These are phyloP conservation scores for Lipomyces sp. DNA, from an alignment of 805 yeast genomes.

Conservation along the genomic window DNA sequence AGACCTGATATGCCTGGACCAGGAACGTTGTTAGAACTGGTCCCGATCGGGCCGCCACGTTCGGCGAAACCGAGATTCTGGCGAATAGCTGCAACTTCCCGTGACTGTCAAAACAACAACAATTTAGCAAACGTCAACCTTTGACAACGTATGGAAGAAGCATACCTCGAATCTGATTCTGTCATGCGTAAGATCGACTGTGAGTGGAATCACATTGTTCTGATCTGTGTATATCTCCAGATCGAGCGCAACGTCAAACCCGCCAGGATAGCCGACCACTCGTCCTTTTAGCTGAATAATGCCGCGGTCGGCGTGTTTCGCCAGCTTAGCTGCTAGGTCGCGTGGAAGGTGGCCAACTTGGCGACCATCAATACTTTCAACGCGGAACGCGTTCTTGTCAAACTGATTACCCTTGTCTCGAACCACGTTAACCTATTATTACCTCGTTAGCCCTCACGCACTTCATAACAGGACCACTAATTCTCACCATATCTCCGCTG, in stretches of 20 bases:
- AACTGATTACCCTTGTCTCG: conserved; percentile 11
- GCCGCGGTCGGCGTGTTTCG: conserved; percentile 13
- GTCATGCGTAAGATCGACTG: not conserved
- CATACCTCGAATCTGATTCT: not conserved
- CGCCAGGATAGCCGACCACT: conserved; percentile 1
- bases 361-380: not conserved
- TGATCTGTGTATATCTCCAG: not conserved
- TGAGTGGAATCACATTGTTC: not conserved
- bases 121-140: not conserved
- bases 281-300: conserved; percentile 9
- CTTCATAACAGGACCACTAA: not conserved
- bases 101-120: not conserved
- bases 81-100: not conserved
- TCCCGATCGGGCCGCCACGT: not conserved
- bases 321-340: conserved; percentile 10
- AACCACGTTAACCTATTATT: conserved; percentile 7
- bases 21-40: not conserved
- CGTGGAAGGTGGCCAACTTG: conserved; percentile 22
- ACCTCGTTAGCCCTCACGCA: not conserved
- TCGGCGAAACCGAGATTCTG: not conserved
- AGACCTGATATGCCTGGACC: conserved; percentile 1
- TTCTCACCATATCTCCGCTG: not conserved
- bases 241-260: conserved; percentile 7
- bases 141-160: not conserved
- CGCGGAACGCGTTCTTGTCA: conserved; percentile 19